Conservation (phyloP, 495 filamentous ascomycete genomes). For the Echria macrotheca region DNA sequence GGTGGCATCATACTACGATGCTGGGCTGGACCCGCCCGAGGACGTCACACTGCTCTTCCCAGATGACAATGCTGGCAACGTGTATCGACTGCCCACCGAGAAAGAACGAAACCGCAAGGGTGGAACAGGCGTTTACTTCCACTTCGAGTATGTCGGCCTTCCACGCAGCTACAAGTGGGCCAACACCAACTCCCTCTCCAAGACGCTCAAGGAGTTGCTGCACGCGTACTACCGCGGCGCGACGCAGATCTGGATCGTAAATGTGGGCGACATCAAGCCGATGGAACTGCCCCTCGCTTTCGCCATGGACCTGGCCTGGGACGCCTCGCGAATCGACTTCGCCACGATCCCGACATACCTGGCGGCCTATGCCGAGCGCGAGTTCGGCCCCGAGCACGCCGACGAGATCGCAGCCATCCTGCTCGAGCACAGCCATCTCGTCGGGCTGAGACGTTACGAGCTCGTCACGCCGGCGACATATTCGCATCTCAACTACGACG, state of each 20-base stretch:
- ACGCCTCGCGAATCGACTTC: constrained; percentile 41
- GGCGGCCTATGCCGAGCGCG: constrained; percentile 28
- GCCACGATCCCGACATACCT: constrained; percentile 26
- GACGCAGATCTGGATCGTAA: constrained; percentile 58
- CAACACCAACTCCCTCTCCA: constrained; percentile 45
- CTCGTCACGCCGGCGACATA: constrained; percentile 41
- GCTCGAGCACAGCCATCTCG: constrained; percentile 49
- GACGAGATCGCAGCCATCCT: constrained; percentile 44
- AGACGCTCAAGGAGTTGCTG: constrained; percentile 44
- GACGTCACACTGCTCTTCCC: constrained; percentile 60
- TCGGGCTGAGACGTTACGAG: constrained; percentile 54
- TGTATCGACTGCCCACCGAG: constrained; percentile 50
- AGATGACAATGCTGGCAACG: constrained; percentile 61
- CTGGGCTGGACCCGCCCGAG: constrained; percentile 53
- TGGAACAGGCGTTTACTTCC: constrained; percentile 59
- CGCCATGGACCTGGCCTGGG: constrained; percentile 51
- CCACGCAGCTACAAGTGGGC: constrained; percentile 54
- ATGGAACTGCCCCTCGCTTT: constrained; percentile 34
- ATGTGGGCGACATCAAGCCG: constrained; percentile 60
- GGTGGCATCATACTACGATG: constrained; percentile 55
- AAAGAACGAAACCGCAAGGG: constrained; percentile 48
- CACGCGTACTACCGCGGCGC: constrained; percentile 49
- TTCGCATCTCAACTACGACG: constrained; percentile 55
- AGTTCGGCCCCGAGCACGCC: constrained; percentile 43
- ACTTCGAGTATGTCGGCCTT: constrained; percentile 57